These are phyloP conservation scores for Boletus edulis DNA, from an alignment of 768 basidiomycete genomes.

Conservation along the genomic window DNA sequence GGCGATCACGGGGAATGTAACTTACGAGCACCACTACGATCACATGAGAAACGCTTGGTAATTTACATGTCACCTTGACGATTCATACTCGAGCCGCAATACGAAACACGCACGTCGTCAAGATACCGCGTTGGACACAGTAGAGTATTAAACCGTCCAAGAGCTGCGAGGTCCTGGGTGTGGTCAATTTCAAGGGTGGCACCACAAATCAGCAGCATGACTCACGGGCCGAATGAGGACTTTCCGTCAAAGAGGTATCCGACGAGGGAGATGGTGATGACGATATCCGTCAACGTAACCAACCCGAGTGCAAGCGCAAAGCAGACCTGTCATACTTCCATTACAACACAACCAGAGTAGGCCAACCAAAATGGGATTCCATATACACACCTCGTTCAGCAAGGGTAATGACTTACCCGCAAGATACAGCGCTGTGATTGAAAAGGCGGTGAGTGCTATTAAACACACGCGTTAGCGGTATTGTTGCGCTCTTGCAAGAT, in stretches of 20 bases:
- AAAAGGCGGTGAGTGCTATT: constrained; percentile 1
- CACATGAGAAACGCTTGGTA: constrained; percentile 3
- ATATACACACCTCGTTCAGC: constrained; percentile 3
- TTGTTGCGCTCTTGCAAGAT: not conserved
- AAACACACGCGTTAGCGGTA: not conserved
- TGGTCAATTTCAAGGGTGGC: not conserved
- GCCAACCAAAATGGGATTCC: not conserved
- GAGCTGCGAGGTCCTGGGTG: not conserved
- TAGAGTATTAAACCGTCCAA: constrained; percentile 9
- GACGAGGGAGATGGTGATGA: constrained; percentile 14
- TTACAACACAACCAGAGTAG: no score
- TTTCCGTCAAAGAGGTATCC: constrained; percentile 6
- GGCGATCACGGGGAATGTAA: not conserved
- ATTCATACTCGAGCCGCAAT: not conserved
- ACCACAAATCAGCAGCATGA: not conserved
- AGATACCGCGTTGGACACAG: constrained; percentile 13
- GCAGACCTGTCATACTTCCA: not conserved
- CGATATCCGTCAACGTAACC: constrained; percentile 14
- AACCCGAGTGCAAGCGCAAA: constrained; percentile 9
- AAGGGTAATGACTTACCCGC: not conserved
- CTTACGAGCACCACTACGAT: constrained; percentile 9
- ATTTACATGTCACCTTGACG: not conserved
- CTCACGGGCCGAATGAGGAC: constrained; percentile 5
- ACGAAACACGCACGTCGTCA: constrained; percentile 11
- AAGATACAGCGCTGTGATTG: not conserved